phyloP scores from a whole-genome alignment of 805 yeast genomes.

The Pichia rugopelliculosa region DNA sequence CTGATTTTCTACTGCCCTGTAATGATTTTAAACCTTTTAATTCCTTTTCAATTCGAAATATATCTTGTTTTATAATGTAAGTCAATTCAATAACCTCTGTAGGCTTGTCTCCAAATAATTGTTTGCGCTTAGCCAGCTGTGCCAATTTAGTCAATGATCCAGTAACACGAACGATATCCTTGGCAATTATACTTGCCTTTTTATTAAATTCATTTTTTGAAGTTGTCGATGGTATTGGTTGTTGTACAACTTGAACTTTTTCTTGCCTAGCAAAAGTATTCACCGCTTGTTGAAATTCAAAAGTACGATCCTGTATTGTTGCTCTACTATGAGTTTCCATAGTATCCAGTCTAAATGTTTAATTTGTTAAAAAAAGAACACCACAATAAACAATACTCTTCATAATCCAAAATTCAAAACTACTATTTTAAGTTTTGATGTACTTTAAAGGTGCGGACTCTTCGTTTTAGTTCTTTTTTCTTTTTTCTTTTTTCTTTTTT shows the following conservation, averaged over 20 bases:
- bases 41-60: constrained; percentile 69
- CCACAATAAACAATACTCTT: background rate
- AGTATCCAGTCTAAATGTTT: background rate
- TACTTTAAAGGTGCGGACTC: too few species aligned
- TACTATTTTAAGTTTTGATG: background rate
- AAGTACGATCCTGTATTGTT: constrained; percentile 71
- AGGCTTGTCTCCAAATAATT: constrained; percentile 89
- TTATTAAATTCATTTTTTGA: constrained; percentile 52
- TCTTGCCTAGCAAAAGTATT: constrained; percentile 55
- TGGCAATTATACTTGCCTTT: constrained; percentile 76
- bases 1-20: background rate
- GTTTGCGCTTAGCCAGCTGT: constrained; percentile 74
- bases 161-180: constrained; percentile 82
- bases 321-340: constrained; percentile 25
- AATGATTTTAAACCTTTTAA: constrained; percentile 49
- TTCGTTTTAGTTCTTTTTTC: too few species aligned
- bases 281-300: constrained; percentile 90
- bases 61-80: constrained; percentile 77
- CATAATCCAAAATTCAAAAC: background rate
- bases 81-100: constrained; percentile 90
- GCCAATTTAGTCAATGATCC: constrained; percentile 76
- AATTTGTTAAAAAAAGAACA: background rate
- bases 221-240: background rate
- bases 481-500: too few species aligned
- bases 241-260: background rate